A percentile compares a stretch with the other conserved stretches of the same genome.
These are phyloP conservation scores for Zangia roseola DNA, from an alignment of 768 basidiomycete species.

Conservation along the genomic window DNA sequence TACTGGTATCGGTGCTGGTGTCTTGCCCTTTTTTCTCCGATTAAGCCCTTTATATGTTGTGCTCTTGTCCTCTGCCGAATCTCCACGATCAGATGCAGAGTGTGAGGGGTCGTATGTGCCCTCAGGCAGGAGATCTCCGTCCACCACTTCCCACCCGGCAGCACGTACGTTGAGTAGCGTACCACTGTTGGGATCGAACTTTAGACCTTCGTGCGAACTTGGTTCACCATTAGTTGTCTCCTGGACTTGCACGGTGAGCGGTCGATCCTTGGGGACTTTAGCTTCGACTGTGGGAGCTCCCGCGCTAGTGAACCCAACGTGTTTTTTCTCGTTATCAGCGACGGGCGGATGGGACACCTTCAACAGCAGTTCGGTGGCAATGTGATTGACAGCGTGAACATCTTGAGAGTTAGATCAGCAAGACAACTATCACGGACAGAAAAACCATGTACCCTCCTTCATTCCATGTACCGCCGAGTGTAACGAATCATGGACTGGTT, in stretches of 20 bases:
- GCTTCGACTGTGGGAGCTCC: constrained; percentile 72
- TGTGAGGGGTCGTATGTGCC: constrained; percentile 48
- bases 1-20: constrained; percentile 63
- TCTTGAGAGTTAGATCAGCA: constrained; percentile 34
- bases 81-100: constrained; percentile 42
- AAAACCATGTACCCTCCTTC: constrained; percentile 48
- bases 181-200: neutral
- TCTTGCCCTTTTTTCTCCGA: constrained; percentile 51
- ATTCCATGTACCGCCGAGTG: constrained; percentile 39
- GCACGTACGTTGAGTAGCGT: constrained; percentile 33
- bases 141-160: constrained; percentile 44
- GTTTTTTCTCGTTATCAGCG: constrained; percentile 27
- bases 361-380: constrained; percentile 32
- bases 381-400: constrained; percentile 39
- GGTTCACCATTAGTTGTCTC: constrained; percentile 29
- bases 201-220: constrained; percentile 15
- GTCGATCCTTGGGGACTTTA: constrained; percentile 50
- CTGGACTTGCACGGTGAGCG: constrained; percentile 33
- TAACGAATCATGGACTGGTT: constrained; percentile 33
- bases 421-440: neutral
- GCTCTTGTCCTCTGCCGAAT: constrained; percentile 47
- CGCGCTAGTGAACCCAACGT: constrained; percentile 57
- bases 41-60: constrained; percentile 49
- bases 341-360: constrained; percentile 39
- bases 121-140: constrained; percentile 32